Base-by-base conservation (phyloP, 768 basidiomycete species). In the Boletus speciosus region DNA sequence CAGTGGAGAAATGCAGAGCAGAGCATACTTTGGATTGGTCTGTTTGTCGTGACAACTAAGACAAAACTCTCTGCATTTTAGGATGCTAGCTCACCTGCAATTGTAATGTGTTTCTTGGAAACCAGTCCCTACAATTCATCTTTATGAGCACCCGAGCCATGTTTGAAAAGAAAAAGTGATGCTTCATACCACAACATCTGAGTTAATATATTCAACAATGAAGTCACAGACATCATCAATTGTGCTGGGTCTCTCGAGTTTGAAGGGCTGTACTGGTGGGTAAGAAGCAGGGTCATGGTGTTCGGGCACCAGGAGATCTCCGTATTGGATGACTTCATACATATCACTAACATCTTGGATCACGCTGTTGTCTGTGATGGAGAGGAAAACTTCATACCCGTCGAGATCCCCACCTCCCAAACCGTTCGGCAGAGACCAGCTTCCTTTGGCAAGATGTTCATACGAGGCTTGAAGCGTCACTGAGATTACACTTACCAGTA, bases 401-500 rank as follows among this genome's bases (percentile, higher is more conserved):
- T 90, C 89, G n/a, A 90, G 71, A 71, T 91, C 89, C 0, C 89
- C 89, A 35, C 88, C 88, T 10, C 79, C 85, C 15, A 90, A 75
- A 56, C 79, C 82, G 3, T 86, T 88, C 10, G 89, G 79, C 39
- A 90, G 63, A 1, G 88, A 85, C 36, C 86, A 79, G 1, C 61
- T 52, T 6, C 85, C 86, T 88, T 58, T 10, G 2, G 35, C 12
- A 32, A n/a, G 31, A 12, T 32, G 10, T 38, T 53, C 35, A 19
- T 34, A 27, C 9, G 12, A 15, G 27, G 31, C 1, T n/a, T 5
- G 42, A 32, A 23, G 12, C 6, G 8, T 34, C 40, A 41, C 6
- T 15, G 36, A n/a, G 27, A 40, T 51, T 19, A 68, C 23, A 66
- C 73, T 25, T 34, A 82, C 86, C 86, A 52, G 75, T 73, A 8